A percentile compares a stretch with the other conserved stretches of the same genome.
Evolutionary conservation across 345 rosid genomes (phyloP).

Genomic region (Salix koriyanagi): DNA sequence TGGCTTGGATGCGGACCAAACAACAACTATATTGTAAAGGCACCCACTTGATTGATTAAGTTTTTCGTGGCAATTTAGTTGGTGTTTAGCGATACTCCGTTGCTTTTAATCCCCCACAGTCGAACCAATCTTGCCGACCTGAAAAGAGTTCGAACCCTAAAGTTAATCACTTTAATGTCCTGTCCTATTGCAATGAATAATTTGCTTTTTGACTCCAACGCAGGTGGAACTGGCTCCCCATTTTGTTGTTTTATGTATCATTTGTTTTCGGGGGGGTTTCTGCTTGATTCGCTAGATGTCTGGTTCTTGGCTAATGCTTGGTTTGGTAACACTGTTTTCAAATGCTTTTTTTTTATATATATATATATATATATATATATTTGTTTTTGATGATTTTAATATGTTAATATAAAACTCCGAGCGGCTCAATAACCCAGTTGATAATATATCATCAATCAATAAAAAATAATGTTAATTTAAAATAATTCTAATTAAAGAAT

Average conservation of each 20-base stretch:
- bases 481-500: too few species aligned
- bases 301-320: too few species aligned
- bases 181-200: not conserved
- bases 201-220: not conserved
- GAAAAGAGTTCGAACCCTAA: not conserved
- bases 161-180: not conserved
- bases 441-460: too few species aligned
- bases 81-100: not conserved
- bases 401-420: too few species aligned
- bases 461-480: too few species aligned
- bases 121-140: conserved; percentile 16
- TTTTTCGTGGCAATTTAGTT: conserved; percentile 6
- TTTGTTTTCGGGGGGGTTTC: not conserved
- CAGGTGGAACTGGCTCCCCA: not conserved
- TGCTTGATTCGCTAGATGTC: not conserved
- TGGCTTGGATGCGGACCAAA: conserved; percentile 40
- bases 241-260: conserved; percentile 9
- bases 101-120: conserved; percentile 3
- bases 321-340: too few species aligned
- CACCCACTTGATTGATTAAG: conserved; percentile 20
- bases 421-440: too few species aligned
- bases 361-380: too few species aligned
- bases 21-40: conserved; percentile 25
- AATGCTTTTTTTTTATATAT: too few species aligned
- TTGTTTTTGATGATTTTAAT: too few species aligned